Base-by-base conservation (phyloP, 768 basidiomycete genomes). In the Sarcomyxa edulis region DNA sequence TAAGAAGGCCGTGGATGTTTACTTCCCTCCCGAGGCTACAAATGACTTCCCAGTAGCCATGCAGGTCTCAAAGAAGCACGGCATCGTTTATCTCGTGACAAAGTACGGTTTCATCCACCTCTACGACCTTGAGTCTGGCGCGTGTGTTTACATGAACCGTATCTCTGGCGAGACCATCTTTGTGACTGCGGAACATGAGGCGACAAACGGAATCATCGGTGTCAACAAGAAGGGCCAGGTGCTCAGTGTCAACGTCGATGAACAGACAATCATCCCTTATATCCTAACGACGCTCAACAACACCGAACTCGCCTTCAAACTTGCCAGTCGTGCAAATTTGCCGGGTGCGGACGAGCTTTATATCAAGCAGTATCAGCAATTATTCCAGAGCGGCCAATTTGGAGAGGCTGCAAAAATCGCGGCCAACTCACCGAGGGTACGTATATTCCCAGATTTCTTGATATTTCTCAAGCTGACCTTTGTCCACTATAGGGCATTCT, bases 211-310 rank as follows among this genome's bases (percentile, higher is more conserved):
- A 68, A 96, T 99, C 61, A 91, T 99, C 47, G 95, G 95, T 48
- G 93, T 99, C 56, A 99, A 99, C 78, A 90, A 95, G 76, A 98
- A 98, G 66, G 96, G 96, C 22, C 96, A 99, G 62, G 92, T 97
- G 12, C 74, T 99, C 40, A 93, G 90, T 50, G 96, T 99, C 47
- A 92, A 84, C 48, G 85, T 98, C 47, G 96, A 99, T 60, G 96
- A 98, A 56, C 81, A 90, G 53, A 93, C 92, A 14, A 81, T 98
- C 53, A 81, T 99, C 47, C 95, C 95, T 3, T 99, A 98, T 61
- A 88, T 96, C 48, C 71, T 97, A 45, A 80, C 78, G 32, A 91
- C 88, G 5, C 76, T 98, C 53, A 97, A 96, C 71, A 97, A 98
- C 64, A 86, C 91, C 39, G 94, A 96, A 47, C 84, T 99, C 37